Conservation (phyloP, 2,329 filamentous ascomycete species). For the Epichloe typhina region DNA sequence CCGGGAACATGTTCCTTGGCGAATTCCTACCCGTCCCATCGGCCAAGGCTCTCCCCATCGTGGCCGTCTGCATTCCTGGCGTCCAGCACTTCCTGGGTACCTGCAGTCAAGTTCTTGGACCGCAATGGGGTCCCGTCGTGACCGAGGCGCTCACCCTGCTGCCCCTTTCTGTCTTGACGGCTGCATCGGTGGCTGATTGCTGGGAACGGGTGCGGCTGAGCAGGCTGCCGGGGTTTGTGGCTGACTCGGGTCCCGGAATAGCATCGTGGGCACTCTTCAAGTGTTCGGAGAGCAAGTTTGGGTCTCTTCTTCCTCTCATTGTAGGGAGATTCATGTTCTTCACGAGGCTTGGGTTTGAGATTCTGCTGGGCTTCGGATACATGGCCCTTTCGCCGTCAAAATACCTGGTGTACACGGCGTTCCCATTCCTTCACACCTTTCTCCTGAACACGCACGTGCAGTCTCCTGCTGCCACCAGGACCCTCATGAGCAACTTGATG, state of each 20-base stretch:
- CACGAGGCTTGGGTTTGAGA: slow-evolving; percentile 59
- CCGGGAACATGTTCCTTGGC: slow-evolving; percentile 45
- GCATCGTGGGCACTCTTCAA: slow-evolving; percentile 54
- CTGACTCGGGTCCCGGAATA: slow-evolving; percentile 52
- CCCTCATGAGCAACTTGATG: slow-evolving; percentile 53
- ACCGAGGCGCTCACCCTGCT: slow-evolving; percentile 64
- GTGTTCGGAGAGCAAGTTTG: slow-evolving; percentile 28
- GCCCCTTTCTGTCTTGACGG: slow-evolving; percentile 49
- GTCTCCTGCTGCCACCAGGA: slow-evolving; percentile 42
- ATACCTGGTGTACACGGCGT: slow-evolving; percentile 51
- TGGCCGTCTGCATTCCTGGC: slow-evolving; percentile 63
- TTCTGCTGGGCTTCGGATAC: slow-evolving; percentile 52
- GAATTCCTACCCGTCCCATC: slow-evolving; percentile 33
- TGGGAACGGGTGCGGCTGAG: slow-evolving; percentile 49
- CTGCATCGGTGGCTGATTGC: slow-evolving; percentile 48
- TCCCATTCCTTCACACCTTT: slow-evolving; percentile 59
- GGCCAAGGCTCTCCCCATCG: slow-evolving; percentile 48
- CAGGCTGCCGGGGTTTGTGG: slow-evolving; percentile 40
- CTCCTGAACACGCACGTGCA: slow-evolving; percentile 63
- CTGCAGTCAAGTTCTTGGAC: slow-evolving; percentile 52
- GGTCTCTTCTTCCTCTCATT: slow-evolving; percentile 28
- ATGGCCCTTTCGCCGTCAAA: slow-evolving; percentile 55
- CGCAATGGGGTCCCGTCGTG: slow-evolving; percentile 57
- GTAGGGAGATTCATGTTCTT: slow-evolving; percentile 51
- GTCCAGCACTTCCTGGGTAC: slow-evolving; percentile 60